These are phyloP conservation scores for Guadua angustifolia DNA, from an alignment of 176 grass and related monocot genomes.

Conservation along the genomic window DNA sequence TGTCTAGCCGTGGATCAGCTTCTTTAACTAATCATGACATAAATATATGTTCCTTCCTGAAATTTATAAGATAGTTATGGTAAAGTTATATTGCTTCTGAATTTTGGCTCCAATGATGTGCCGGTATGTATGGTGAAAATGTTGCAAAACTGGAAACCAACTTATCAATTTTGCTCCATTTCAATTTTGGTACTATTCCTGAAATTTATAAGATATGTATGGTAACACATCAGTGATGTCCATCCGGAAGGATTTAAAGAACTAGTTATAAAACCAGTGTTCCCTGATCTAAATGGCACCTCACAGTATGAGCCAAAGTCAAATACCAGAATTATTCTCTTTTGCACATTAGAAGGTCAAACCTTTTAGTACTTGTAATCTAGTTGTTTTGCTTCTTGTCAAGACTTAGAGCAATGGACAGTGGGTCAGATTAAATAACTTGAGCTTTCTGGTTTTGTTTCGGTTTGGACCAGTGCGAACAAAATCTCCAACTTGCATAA, in stretches of 20 bases:
- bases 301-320: conserved; percentile 5
- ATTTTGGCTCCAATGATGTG: too few relatives aligned
- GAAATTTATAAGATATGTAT: too few relatives aligned
- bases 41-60: too few relatives aligned
- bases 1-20: too few relatives aligned
- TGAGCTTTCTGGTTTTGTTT: not conserved
- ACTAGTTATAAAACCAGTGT: not conserved
- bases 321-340: not conserved
- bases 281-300: not conserved
- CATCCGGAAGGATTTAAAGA: not conserved
- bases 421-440: not conserved
- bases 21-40: too few relatives aligned
- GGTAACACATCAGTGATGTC: conserved; percentile 15
- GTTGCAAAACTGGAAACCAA: too few relatives aligned
- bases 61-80: too few relatives aligned
- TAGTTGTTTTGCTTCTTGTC: not conserved
- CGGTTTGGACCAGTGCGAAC: not conserved
- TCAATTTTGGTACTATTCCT: too few relatives aligned
- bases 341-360: conserved; percentile 1
- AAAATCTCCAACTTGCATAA: conserved; percentile 17
- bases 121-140: too few relatives aligned
- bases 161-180: too few relatives aligned
- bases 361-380: not conserved
- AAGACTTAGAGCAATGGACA: not conserved
- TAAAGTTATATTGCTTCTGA: too few relatives aligned